phyloP scores from a whole-genome alignment of 306 rosid species.

The Astragalus glycyphyllos region DNA sequence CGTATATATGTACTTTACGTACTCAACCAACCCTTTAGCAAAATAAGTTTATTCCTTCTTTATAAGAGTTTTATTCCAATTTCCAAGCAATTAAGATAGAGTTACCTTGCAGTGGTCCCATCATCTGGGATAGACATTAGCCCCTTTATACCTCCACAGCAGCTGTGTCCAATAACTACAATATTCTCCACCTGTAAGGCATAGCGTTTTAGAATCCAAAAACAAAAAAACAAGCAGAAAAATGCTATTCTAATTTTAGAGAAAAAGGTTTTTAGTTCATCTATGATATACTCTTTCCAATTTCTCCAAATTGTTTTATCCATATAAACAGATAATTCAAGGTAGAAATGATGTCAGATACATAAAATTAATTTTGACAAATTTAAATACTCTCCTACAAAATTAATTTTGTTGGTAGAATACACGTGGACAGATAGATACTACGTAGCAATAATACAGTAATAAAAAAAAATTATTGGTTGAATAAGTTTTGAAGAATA shows the following conservation, averaged over 20 bases:
- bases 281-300: background rate
- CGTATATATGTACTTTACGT: conserved; percentile 8
- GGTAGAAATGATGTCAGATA: too few species aligned
- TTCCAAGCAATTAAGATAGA: background rate
- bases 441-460: too few species aligned
- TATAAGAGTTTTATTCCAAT: background rate
- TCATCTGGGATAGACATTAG: conserved; percentile 95
- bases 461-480: too few species aligned
- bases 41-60: conserved; percentile 19
- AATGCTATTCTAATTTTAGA: conserved; percentile 25
- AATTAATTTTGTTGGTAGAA: too few species aligned
- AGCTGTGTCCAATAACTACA: conserved; percentile 91
- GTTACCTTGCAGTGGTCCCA: conserved; percentile 75
- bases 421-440: too few species aligned
- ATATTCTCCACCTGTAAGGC: conserved; percentile 85
- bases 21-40: background rate
- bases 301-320: conserved; percentile 8
- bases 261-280: background rate
- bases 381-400: too few species aligned
- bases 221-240: background rate
- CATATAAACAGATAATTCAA: too few species aligned
- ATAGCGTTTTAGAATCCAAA: conserved; percentile 31
- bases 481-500: too few species aligned
- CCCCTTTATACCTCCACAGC: conserved; percentile 98
- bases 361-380: too few species aligned